These are phyloP conservation scores for Cyclanthera cordifolia DNA, from an alignment of 306 rosid species.

Conservation along the genomic window DNA sequence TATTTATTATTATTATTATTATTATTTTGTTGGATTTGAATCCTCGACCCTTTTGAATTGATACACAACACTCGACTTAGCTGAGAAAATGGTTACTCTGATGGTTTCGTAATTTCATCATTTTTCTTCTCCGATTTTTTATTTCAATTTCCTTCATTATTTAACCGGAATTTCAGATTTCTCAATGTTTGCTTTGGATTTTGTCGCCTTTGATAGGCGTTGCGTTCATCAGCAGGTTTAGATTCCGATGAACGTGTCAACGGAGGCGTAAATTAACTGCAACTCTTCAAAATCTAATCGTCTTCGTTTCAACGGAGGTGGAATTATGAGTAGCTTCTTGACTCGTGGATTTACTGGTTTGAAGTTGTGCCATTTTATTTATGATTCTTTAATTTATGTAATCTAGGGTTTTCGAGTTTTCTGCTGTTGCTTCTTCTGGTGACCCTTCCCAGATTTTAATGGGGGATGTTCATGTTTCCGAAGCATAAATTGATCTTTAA, in stretches of 20 bases:
- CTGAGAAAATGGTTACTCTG: not conserved
- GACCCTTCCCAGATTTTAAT: slow-evolving; percentile 34
- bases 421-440: slow-evolving; percentile 72
- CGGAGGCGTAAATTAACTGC: slow-evolving; percentile 56
- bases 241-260: slow-evolving; percentile 68
- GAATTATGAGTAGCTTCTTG: slow-evolving; percentile 9
- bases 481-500: slow-evolving; percentile 46
- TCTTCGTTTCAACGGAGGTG: slow-evolving; percentile 8
- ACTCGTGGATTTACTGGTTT: slow-evolving; percentile 27
- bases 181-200: no score
- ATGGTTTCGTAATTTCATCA: no score
- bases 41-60: not conserved
- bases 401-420: not conserved
- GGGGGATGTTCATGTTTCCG: slow-evolving; percentile 76
- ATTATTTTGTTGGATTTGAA: not conserved
- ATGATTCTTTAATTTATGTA: no score
- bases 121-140: no score
- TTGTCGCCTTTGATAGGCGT: slow-evolving; percentile 88
- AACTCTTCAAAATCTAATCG: slow-evolving; percentile 19
- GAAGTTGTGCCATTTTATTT: slow-evolving; percentile 24
- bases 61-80: not conserved
- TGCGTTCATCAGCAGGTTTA: slow-evolving; percentile 44
- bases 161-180: no score
- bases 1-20: not conserved
- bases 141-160: no score